Base-by-base conservation (phyloP, 1,284 basidiomycete genomes). In the Cystobasidium slooffiae region DNA sequence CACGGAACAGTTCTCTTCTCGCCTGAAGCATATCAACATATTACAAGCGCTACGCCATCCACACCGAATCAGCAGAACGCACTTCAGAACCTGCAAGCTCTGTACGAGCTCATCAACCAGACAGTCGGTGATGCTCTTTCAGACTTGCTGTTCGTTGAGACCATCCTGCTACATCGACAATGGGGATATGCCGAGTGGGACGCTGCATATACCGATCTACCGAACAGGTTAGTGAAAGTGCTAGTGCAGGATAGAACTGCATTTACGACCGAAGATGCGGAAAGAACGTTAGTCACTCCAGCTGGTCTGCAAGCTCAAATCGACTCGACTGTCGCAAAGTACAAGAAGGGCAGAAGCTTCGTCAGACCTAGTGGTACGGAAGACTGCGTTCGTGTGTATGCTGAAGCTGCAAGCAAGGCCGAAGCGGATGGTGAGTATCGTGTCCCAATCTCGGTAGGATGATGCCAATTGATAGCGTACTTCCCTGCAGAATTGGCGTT, bases 1-100 rank as follows among this genome's bases (percentile, higher is more conserved):
- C 97, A 99, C 80, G 97, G 97, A 51, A 99, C 97, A 0, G 93
- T 99, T 58, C 84, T 99, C 65, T 99, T 99, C 84, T 97, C 96
- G 2, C 86, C 86, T 8, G 82, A 86, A 22, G 90, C 92, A 1
- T 85, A 89, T 61, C 84, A 87, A 43, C 87, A 83, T 49, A 85
- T 96, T 39, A 82, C 85, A 56, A 84, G 84, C 10, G 85, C 92
- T 77, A 85, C 90, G 78, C 90, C 93, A 0, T 87, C 88, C 39
- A 91, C 91, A 1, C 90, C 92, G 18, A 89, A 91, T 9, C 89
- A 93, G 78, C 87, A 88, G 16, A 91, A 89, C 8, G 91, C 92
- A 46, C 86, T 94, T 56, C 88, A 87, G 67, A 88, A 94, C 80
- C 85, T 97, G 39, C 83, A 87, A 64, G 90, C 90, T 77, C 85